phyloP scores from a whole-genome alignment of 164 flowering plant species.

The Annona squamosa region DNA sequence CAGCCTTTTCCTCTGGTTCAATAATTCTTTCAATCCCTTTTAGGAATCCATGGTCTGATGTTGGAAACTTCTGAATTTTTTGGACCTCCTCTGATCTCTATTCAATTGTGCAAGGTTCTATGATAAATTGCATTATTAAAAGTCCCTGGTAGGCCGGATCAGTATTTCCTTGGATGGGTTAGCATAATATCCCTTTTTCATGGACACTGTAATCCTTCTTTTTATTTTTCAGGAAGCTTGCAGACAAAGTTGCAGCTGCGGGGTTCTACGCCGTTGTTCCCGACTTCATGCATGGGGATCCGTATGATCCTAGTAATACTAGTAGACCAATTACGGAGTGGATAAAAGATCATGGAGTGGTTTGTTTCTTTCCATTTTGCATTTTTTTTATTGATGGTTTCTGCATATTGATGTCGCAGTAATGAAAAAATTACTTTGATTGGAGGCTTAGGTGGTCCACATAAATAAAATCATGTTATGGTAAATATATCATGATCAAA shows the following conservation, averaged over 20 bases:
- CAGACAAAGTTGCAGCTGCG: constrained; percentile 59
- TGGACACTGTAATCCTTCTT: neutral
- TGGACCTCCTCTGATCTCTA: too few species aligned
- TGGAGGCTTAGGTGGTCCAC: too few species aligned
- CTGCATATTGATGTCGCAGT: neutral
- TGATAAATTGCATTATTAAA: too few species aligned
- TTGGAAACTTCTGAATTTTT: too few species aligned
- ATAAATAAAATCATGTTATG: too few species aligned
- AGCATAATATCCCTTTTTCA: too few species aligned
- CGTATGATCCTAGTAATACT: constrained; percentile 29
- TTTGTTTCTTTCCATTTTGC: constrained; percentile 19
- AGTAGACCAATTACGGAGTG: constrained; percentile 32
- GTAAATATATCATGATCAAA: too few species aligned
- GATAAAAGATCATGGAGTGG: constrained; percentile 48
- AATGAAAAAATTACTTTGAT: neutral
- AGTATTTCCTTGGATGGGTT: too few species aligned
- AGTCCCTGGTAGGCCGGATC: too few species aligned
- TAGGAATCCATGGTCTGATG: neutral
- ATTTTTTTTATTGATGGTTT: neutral
- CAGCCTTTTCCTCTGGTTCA: neutral
- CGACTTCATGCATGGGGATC: constrained; percentile 57
- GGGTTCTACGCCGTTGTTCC: constrained; percentile 64
- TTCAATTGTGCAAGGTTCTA: too few species aligned
- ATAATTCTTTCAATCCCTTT: neutral
- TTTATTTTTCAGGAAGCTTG: constrained; percentile 42